A percentile compares a stretch with the other conserved stretches of the same genome.
Conservation (phyloP, 2,329 filamentous ascomycete genomes). For the Coniochaeta prunicola region DNA sequence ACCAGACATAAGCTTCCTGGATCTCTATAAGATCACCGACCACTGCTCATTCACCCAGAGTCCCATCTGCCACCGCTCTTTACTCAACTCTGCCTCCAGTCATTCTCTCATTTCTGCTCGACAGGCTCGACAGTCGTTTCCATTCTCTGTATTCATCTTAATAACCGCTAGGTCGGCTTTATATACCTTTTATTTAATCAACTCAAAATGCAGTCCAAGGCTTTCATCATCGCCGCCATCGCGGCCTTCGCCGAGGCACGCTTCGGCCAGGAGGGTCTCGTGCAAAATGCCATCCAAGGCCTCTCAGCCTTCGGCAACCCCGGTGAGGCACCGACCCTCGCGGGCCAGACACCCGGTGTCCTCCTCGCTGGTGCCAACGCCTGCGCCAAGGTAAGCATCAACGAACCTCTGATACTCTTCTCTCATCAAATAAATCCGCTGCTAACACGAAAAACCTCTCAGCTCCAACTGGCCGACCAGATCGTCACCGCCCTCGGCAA, state of each 20-base stretch:
- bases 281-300: constrained; percentile 45
- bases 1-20: neutral
- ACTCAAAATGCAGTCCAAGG: constrained; percentile 36
- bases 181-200: constrained; percentile 10
- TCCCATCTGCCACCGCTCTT: neutral
- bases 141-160: constrained; percentile 1
- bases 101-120: constrained; percentile 1
- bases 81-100: neutral
- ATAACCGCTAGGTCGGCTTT: neutral
- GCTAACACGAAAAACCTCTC: neutral
- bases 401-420: no score
- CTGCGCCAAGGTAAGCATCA: constrained; percentile 44
- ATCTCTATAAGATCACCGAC: neutral
- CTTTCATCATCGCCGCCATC: constrained; percentile 30
- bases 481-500: constrained; percentile 55
- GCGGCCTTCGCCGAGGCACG: constrained; percentile 42
- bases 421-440: no score
- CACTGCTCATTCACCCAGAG: neutral
- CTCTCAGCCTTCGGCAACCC: constrained; percentile 48
- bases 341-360: constrained; percentile 52
- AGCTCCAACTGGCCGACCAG: constrained; percentile 57
- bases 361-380: constrained; percentile 59
- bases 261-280: constrained; percentile 57
- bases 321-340: constrained; percentile 56
- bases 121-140: constrained; percentile 3